phyloP scores from a whole-genome alignment of 2,329 filamentous ascomycete species.

The Phyllosticta capitalensis region DNA sequence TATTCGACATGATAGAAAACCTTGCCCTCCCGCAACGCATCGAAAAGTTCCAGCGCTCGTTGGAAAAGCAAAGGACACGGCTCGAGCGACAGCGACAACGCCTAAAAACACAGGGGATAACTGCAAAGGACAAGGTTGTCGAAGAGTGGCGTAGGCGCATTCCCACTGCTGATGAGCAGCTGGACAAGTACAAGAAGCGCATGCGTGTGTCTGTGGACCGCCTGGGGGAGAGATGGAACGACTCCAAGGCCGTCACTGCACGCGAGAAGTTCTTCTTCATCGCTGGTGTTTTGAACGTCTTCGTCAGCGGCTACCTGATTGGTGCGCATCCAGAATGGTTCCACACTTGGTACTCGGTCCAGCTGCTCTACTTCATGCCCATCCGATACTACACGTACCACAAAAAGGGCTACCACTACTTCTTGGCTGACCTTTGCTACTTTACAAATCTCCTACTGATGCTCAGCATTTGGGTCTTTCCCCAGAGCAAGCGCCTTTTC shows the following conservation, averaged over 20 bases:
- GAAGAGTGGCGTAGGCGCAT: conserved; percentile 85
- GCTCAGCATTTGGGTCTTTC: conserved; percentile 82
- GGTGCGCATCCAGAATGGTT: conserved; percentile 79
- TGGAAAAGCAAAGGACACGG: conserved; percentile 75
- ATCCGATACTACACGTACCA: conserved; percentile 89
- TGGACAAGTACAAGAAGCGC: conserved; percentile 79
- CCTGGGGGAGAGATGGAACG: conserved; percentile 75
- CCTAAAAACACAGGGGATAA: conserved; percentile 63
- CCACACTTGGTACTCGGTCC: conserved; percentile 82
- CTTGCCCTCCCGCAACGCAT: conserved; percentile 80
- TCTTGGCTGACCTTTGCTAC: conserved; percentile 93
- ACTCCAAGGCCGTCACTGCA: conserved; percentile 76
- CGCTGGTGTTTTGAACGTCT: conserved; percentile 91
- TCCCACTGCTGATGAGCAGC: conserved; percentile 80
- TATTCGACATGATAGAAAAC: conserved; percentile 92
- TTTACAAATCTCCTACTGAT: conserved; percentile 87
- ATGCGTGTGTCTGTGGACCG: conserved; percentile 88
- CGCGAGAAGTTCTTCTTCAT: conserved; percentile 96
- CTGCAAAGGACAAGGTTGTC: conserved; percentile 80
- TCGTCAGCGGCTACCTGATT: conserved; percentile 89
- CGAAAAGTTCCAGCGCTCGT: conserved; percentile 77
- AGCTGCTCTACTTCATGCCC: conserved; percentile 93
- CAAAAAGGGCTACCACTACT: conserved; percentile 75
- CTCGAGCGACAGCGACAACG: conserved; percentile 76
- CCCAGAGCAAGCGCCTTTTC: conserved; percentile 80